A percentile compares a stretch with the other conserved stretches of the same genome.
phyloP scores from a whole-genome alignment of 2,329 filamentous ascomycete genomes.

The Celoporthe dispersa region DNA sequence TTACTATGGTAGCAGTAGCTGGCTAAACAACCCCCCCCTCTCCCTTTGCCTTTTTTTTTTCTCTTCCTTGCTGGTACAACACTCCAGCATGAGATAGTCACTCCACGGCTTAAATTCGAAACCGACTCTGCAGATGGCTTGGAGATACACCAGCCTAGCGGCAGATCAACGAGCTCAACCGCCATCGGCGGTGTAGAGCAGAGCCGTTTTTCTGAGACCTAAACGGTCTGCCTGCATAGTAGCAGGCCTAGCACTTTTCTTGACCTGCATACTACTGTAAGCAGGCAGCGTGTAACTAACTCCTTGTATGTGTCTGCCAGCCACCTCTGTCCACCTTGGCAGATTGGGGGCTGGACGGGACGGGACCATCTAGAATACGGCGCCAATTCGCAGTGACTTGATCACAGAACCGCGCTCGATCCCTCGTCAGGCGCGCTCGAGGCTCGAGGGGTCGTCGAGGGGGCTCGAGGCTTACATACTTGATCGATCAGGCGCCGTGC shows the following conservation, averaged over 20 bases:
- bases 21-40: background rate
- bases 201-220: background rate
- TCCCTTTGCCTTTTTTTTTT: background rate
- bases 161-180: slow-evolving; percentile 22
- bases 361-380: background rate
- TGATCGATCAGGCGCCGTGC: slow-evolving; percentile 1
- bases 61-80: background rate
- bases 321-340: background rate
- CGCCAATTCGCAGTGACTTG: background rate
- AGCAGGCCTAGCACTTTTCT: background rate
- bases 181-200: slow-evolving; percentile 28
- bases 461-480: background rate
- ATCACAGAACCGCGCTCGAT: background rate
- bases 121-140: slow-evolving; percentile 16
- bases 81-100: background rate
- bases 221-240: background rate
- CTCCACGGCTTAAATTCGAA: slow-evolving; percentile 5
- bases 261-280: background rate
- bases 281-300: background rate
- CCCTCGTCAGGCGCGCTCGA: background rate
- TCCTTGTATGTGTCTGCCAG: background rate
- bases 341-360: background rate
- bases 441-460: no score
- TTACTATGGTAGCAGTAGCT: background rate
- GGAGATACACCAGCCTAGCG: slow-evolving; percentile 9